Base-by-base conservation (phyloP, 257 asterid species). In the Cynanchum wilfordii region DNA sequence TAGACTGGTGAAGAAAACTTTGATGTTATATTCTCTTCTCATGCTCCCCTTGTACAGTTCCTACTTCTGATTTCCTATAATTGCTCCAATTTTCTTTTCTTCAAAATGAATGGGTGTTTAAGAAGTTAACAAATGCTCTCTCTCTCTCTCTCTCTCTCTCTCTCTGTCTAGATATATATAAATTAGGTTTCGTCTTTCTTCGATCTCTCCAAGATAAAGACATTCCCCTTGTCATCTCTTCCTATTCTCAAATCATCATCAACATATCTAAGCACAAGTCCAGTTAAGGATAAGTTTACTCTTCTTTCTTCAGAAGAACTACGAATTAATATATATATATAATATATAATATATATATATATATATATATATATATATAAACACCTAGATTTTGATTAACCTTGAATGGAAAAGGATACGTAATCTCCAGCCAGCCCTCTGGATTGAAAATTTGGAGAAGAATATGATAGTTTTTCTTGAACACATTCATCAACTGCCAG, bases 401-500 rank as follows among this genome's bases (percentile, higher is more conserved):
- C 17, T 10, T 47, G 17, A 47, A 11, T 47, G 8, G 3, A 40
- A 74, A 76, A 79, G 78, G 82, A 68, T 88, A 93, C 96, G 98
- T 87, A 73, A 87, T 90, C 80, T 90, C 95, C 42, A 93, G 96
- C 98, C 98, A 90, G 60, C 98, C 98, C 33, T 90, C 88, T 1
- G 98, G 98, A 75, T 89, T 93, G 83, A 93, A 93, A 74, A 93
- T 85, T 76, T 86, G 76, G 36, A 93, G 90, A 66, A 93, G 95
- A 67, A 90, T 82, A 60, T 87, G 82, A 57, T 85, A 93, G 81
- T 89, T 93, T 78, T 93, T 90, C 79, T 90, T 86, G 75, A 93
- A 93, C 19, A 93, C 87, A 72, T 88, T 93, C 96, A 90, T 86
- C 91, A 92, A 73, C 98, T 90, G 87, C 77, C 77, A 36, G 50